These are phyloP conservation scores for Urochloa ruziziensis DNA, from an alignment of 176 grass and related monocot species.

Conservation along the genomic window DNA sequence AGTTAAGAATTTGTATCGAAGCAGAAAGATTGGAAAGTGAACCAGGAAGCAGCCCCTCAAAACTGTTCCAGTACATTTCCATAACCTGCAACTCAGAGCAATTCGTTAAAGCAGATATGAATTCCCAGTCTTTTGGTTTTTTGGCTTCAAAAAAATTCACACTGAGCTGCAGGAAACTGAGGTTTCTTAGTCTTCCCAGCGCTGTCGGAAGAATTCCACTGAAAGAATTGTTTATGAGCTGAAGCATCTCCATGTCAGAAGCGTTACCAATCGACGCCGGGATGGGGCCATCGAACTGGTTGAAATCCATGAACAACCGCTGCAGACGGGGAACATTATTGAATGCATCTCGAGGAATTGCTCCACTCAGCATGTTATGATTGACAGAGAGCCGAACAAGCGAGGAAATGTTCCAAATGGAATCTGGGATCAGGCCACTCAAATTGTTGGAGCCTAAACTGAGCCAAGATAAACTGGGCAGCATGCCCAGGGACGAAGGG, in stretches of 20 bases:
- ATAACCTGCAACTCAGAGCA: neutral
- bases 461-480: neutral
- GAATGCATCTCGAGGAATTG: neutral
- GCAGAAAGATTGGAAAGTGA: neutral
- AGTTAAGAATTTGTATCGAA: neutral
- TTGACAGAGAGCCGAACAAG: neutral
- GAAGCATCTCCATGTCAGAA: neutral
- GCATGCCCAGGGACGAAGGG: neutral
- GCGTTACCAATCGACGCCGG: slow-evolving; percentile 22
- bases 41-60: neutral
- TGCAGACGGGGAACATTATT: neutral
- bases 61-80: neutral
- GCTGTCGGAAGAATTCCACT: neutral
- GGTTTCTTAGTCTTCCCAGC: neutral
- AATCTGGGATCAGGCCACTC: slow-evolving; percentile 1
- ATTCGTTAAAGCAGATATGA: neutral
- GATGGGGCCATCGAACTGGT: slow-evolving; percentile 24
- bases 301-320: neutral
- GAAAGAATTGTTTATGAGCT: neutral
- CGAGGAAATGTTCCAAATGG: slow-evolving; percentile 33
- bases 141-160: neutral
- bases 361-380: neutral
- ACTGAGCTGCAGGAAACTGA: neutral
- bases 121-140: neutral
- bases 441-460: neutral